Percentiles rank a stretch among this genome's conserved stretches.
Evolutionary conservation across 2,329 filamentous ascomycete species (phyloP).

Genomic region (Aspergillus arachidicola): DNA sequence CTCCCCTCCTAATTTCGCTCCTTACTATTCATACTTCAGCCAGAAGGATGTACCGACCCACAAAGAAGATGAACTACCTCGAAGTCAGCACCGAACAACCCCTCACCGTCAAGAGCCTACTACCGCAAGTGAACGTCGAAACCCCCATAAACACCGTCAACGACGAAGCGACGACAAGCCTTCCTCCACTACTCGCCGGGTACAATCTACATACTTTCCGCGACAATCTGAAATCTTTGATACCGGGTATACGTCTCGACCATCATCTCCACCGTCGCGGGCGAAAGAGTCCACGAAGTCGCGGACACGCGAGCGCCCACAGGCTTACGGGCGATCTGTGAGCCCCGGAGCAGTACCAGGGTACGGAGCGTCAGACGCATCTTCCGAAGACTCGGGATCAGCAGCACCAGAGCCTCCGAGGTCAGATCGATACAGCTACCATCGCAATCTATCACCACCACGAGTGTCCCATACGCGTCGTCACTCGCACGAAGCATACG

Average conservation of each 20-base stretch:
- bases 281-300: conserved; percentile 21
- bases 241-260: conserved; percentile 26
- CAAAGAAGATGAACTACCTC: conserved; percentile 19
- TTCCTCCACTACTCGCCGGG: conserved; percentile 20
- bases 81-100: conserved; percentile 16
- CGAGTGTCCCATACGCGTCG: conserved; percentile 29
- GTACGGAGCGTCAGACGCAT: conserved; percentile 30
- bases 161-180: conserved; percentile 28
- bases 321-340: conserved; percentile 19
- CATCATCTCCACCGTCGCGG: conserved; percentile 30
- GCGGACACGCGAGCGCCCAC: conserved; percentile 26
- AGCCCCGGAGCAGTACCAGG: conserved; percentile 24
- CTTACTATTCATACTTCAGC: conserved; percentile 33
- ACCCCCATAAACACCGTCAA: conserved; percentile 23
- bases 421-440: conserved; percentile 20
- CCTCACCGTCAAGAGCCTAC: conserved; percentile 20
- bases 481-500: conserved; percentile 42
- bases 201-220: conserved; percentile 20
- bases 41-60: conserved; percentile 34
- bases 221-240: conserved; percentile 21
- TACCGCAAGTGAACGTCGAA: conserved; percentile 24
- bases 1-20: conserved; percentile 34
- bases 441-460: conserved; percentile 32
- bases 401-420: conserved; percentile 9
- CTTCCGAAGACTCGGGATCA: conserved; percentile 31